Percentiles rank a stretch among this genome's conserved stretches.
These are phyloP conservation scores for Ceratocystis alfenasii DNA, from an alignment of 2,329 filamentous ascomycete genomes.

Conservation along the genomic window DNA sequence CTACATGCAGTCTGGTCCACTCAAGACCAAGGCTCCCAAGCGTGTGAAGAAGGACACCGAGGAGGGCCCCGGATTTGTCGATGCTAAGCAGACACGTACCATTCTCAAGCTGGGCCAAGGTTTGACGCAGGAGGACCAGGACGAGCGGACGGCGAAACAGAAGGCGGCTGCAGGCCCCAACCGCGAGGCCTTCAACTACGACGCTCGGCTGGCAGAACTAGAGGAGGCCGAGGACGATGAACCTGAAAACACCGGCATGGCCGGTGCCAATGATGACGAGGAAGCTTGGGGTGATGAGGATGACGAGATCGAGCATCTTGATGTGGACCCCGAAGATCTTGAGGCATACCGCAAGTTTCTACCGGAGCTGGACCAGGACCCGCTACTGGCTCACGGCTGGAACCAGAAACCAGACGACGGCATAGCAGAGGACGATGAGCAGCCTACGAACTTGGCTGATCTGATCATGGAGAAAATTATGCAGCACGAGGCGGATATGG, in stretches of 20 bases:
- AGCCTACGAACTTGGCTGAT: slow-evolving; percentile 73
- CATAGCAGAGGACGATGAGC: slow-evolving; percentile 34
- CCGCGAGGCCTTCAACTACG: slow-evolving; percentile 58
- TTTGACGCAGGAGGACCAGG: slow-evolving; percentile 65
- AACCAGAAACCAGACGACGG: slow-evolving; percentile 36
- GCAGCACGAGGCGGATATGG: slow-evolving; percentile 65
- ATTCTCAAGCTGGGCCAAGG: slow-evolving; percentile 86
- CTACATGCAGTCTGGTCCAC: slow-evolving; percentile 56
- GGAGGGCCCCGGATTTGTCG: slow-evolving; percentile 61
- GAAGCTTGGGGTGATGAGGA: slow-evolving; percentile 71
- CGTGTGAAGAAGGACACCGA: slow-evolving; percentile 44
- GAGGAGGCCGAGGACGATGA: slow-evolving; percentile 37
- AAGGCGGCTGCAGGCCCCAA: slow-evolving; percentile 34
- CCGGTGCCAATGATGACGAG: slow-evolving; percentile 33
- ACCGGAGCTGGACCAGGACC: slow-evolving; percentile 57
- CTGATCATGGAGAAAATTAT: slow-evolving; percentile 92
- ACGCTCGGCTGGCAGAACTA: slow-evolving; percentile 55
- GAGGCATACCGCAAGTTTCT: slow-evolving; percentile 88
- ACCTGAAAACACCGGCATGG: slow-evolving; percentile 26
- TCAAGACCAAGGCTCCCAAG: slow-evolving; percentile 56
- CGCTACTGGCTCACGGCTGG: slow-evolving; percentile 57
- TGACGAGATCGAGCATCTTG: slow-evolving; percentile 61
- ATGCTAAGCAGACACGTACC: slow-evolving; percentile 75
- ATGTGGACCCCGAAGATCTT: slow-evolving; percentile 79
- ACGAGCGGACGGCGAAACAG: slow-evolving; percentile 25